These are phyloP conservation scores for Cordia subcordata DNA, from an alignment of 257 asterid species.

Conservation along the genomic window DNA sequence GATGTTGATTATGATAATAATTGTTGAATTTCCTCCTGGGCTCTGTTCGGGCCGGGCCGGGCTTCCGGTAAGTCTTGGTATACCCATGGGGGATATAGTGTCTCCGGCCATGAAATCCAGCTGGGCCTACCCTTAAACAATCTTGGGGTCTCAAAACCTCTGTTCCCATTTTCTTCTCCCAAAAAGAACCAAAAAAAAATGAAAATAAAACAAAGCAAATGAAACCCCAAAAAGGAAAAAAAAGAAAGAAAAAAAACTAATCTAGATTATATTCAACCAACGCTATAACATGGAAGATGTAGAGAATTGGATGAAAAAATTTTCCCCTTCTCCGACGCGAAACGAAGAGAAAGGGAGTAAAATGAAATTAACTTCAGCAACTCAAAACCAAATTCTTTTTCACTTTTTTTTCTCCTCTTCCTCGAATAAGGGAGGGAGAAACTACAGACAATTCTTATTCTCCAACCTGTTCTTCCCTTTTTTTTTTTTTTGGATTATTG, in stretches of 20 bases:
- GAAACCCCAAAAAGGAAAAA: too few relatives aligned
- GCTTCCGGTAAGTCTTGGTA: background rate
- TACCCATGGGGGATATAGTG: conserved; percentile 2
- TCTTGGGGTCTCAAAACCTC: conserved; percentile 44
- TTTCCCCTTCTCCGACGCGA: too few relatives aligned
- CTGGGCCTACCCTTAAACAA: conserved; percentile 22
- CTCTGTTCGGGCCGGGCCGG: conserved; percentile 15
- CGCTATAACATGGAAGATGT: background rate
- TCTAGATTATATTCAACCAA: too few relatives aligned
- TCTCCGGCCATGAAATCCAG: conserved; percentile 22
- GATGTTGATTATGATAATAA: background rate
- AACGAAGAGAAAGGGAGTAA: background rate
- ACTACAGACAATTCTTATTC: too few relatives aligned
- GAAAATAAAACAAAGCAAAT: background rate
- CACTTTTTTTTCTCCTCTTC: background rate
- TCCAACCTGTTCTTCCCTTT: too few relatives aligned
- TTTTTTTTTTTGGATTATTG: background rate
- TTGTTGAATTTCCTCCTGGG: conserved; percentile 11
- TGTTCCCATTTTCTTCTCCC: conserved; percentile 30
- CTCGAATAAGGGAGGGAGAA: too few relatives aligned
- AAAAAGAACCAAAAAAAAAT: background rate
- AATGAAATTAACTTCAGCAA: background rate
- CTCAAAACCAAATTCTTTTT: background rate
- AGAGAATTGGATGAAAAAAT: too few relatives aligned
- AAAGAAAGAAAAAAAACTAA: too few relatives aligned